Evolutionary conservation across 352 stramenopile species (phyloP), one percentile per base, ranked within the genome.

Genomic region (Pythium scleroteichum): DNA sequence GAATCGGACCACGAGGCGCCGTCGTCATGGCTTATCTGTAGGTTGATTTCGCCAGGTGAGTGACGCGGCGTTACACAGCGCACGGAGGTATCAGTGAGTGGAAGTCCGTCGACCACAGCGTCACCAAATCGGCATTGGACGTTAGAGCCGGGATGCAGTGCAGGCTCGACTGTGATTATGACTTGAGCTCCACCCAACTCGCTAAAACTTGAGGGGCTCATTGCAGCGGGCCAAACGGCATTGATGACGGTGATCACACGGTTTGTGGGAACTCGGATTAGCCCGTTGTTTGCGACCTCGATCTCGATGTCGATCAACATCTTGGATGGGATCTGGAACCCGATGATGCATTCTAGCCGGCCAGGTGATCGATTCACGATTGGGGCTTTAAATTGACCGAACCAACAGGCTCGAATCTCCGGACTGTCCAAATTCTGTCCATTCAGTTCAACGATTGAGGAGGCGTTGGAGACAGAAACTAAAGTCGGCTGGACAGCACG

Each of bases 151-250:
- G 56, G 22, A 10, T 56, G 58, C 17, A 63, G n/a, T 2, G 23
- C 20, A 1, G 38, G 20, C 1, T 40, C 20, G 5, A 66, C 57
- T 16, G 59, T 59, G 16, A 88, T 59, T 41, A 85, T 39, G 20
- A 73, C 33, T 20, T 73, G 62, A 0, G 45, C 57, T 39, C 80
- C 80, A 22, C 80, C 80, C 14, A 59, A 53, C 20, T 90, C 76
- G 49, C 84, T 75, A 52, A 90, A 78, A 10, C 58, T 54, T 7
- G 27, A 33, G 10, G 64, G 63, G 19, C 40, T 64, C 4, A 59
- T 8, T 16, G 16, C 5, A 0, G 63, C 24, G 13, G 41, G 50
- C 13, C 22, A 24, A 46, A 71, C 17, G 7, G 35, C 41, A 7
- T n/a, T 13, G 39, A 71, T 55, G 3, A 66, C 39, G 7, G 24